Base-by-base conservation (phyloP, 768 basidiomycete species). In the Tylopilus plumbeoviolaceoides region DNA sequence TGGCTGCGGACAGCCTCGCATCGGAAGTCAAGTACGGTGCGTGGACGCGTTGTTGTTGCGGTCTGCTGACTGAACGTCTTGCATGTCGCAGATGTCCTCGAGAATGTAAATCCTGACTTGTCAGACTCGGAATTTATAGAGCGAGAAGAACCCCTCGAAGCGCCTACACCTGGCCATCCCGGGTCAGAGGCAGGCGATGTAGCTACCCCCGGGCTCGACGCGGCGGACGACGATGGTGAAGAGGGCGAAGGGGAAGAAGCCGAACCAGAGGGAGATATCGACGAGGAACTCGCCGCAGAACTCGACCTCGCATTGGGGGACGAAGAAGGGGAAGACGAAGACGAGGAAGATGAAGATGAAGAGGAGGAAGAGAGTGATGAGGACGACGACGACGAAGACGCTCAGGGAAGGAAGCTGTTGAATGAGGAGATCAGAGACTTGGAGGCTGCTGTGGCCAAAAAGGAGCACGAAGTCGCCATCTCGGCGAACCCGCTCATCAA, bases 351-450 rank as follows among this genome's bases (percentile, higher is more conserved):
- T 0, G 77, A 82, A 9, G 77, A 81, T 1, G 75, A 74, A 0
- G 74, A 78, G 0, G 72, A 73, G 4, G 72, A 69, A 0, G 74
- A 77, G 9, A 77, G 76, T 9, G 78, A 82, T 25, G 83, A 91
- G 3, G 89, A 91, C 18, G 90, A 90, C 3, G 89, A 91, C 44
- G 90, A 91, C 46, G 90, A 91, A 43, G 84, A 83, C 30, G 79
- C 76, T 3, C 90, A 92, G 65, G 83, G 85, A 33, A 82, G 84
- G 65, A 89, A 87, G 59, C 67, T 95, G 36, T 69, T 95, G 56
- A 89, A 85, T 59, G 94, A 94, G 63, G 93, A 95, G 69, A 92
- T 95, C 46, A 76, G 83, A 44, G 93, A 95, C 66, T 71, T 97
- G 58, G 89, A 95, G 68, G 85, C 84, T 44, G 94, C 92, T 3